Conservation (phyloP, 1,139 yeast species). For the Meyerozyma guilliermondii region DNA sequence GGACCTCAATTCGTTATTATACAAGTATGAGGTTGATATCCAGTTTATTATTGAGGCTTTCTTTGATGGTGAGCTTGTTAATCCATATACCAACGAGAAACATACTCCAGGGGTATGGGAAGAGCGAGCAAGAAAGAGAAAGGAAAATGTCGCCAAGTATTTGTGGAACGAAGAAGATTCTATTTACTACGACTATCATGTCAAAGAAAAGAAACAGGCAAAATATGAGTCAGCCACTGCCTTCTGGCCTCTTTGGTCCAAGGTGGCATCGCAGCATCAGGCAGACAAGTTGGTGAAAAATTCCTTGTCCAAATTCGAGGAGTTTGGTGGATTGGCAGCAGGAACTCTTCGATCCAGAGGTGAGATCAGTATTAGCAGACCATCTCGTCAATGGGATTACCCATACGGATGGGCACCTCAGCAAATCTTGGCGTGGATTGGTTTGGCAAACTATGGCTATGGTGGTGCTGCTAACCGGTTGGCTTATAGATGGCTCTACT, state of each 20-base stretch:
- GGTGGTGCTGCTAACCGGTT: conserved; percentile 62
- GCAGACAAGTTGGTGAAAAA: conserved; percentile 58
- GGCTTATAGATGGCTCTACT: conserved; percentile 80
- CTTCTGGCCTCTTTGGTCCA: conserved; percentile 92
- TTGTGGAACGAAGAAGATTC: conserved; percentile 82
- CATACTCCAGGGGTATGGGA: conserved; percentile 61
- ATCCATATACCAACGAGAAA: conserved; percentile 15
- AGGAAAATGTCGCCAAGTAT: conserved; percentile 56
- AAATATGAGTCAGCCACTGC: conserved; percentile 85
- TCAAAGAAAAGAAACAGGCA: conserved; percentile 50
- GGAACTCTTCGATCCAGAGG: conserved; percentile 82
- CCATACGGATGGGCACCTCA: conserved; percentile 99
- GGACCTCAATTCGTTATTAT: conserved; percentile 79
- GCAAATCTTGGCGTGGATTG: conserved; percentile 92
- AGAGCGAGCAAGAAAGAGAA: conserved; percentile 50
- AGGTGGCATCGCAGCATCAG: conserved; percentile 65
- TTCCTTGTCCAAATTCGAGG: conserved; percentile 72
- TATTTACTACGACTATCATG: conserved; percentile 81
- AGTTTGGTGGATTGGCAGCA: conserved; percentile 83
- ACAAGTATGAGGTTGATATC: conserved; percentile 88
- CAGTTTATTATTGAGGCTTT: conserved; percentile 55
- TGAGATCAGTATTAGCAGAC: conserved; percentile 59
- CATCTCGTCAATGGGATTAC: conserved; percentile 95
- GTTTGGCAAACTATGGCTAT: conserved; percentile 71
- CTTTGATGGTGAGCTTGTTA: conserved; percentile 46